Conservation (phyloP, 306 rosid genomes). For the Pueraria montana region DNA sequence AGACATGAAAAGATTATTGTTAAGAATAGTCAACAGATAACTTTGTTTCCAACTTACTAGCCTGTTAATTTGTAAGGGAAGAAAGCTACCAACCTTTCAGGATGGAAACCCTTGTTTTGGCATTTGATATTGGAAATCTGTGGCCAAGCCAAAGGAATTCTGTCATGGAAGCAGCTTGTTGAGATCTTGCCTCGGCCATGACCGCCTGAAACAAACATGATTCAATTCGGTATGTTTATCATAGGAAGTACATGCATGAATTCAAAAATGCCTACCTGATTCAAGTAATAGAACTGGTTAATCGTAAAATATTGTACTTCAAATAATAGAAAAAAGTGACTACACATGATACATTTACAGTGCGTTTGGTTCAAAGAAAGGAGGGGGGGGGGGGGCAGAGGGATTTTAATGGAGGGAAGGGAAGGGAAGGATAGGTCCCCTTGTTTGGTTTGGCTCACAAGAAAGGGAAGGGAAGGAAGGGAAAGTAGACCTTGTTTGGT, state of each 20-base stretch:
- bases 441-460: background rate
- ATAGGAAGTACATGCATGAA: constrained; percentile 36
- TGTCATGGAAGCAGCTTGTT: constrained; percentile 99
- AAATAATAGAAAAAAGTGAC: constrained; percentile 20
- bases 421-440: background rate
- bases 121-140: constrained; percentile 93
- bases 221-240: constrained; percentile 13
- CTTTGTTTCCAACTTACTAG: constrained; percentile 12
- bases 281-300: constrained; percentile 27
- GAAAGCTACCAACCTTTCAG: constrained; percentile 73
- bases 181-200: constrained; percentile 99
- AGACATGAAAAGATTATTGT: constrained; percentile 24
- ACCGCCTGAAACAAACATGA: constrained; percentile 76
- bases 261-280: constrained; percentile 24
- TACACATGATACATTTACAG: background rate
- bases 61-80: constrained; percentile 24
- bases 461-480: background rate
- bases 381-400: background rate
- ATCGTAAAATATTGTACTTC: background rate
- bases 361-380: background rate
- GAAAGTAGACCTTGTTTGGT: background rate
- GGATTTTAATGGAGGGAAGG: background rate
- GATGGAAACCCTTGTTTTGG: constrained; percentile 95
- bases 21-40: constrained; percentile 16
- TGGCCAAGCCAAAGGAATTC: constrained; percentile 97